Evolutionary conservation across 208 protist species (phyloP).

Genomic region (Sergeia podlipaevii): DNA sequence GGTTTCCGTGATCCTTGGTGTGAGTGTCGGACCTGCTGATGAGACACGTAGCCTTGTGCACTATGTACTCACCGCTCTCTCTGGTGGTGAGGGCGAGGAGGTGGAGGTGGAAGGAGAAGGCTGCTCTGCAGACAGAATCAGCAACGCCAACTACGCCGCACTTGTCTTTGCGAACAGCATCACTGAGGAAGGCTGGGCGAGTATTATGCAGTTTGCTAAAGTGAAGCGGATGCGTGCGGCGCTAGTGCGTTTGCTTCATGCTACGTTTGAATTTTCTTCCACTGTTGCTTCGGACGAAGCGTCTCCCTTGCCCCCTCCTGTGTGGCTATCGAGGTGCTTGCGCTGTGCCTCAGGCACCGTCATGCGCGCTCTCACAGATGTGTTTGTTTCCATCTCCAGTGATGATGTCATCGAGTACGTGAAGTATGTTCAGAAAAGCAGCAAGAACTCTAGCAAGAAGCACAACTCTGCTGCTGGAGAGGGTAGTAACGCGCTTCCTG

Average conservation of each 20-base stretch:
- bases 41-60: slow-evolving; percentile 34
- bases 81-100: slow-evolving; percentile 11
- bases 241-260: slow-evolving; percentile 55
- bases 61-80: slow-evolving; percentile 31
- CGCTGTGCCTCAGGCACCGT: slow-evolving; percentile 34
- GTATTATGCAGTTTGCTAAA: slow-evolving; percentile 43
- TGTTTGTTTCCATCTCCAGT: slow-evolving; percentile 32
- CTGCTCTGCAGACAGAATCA: slow-evolving; percentile 1
- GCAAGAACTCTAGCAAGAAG: background rate
- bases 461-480: slow-evolving; percentile 4
- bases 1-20: slow-evolving; percentile 35
- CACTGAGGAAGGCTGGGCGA: slow-evolving; percentile 53
- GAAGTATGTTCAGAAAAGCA: slow-evolving; percentile 1
- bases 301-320: slow-evolving; percentile 6
- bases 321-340: slow-evolving; percentile 51
- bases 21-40: slow-evolving; percentile 14
- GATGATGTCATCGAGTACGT: slow-evolving; percentile 14
- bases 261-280: slow-evolving; percentile 12
- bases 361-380: slow-evolving; percentile 57
- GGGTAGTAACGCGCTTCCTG: slow-evolving; percentile 3
- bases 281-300: background rate
- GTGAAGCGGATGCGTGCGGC: slow-evolving; percentile 33
- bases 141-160: background rate
- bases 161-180: slow-evolving; percentile 34
- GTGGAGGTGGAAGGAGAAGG: slow-evolving; percentile 8